These are phyloP conservation scores for Phytophthora nicotianae DNA, from an alignment of 352 stramenopile species.

Conservation along the genomic window DNA sequence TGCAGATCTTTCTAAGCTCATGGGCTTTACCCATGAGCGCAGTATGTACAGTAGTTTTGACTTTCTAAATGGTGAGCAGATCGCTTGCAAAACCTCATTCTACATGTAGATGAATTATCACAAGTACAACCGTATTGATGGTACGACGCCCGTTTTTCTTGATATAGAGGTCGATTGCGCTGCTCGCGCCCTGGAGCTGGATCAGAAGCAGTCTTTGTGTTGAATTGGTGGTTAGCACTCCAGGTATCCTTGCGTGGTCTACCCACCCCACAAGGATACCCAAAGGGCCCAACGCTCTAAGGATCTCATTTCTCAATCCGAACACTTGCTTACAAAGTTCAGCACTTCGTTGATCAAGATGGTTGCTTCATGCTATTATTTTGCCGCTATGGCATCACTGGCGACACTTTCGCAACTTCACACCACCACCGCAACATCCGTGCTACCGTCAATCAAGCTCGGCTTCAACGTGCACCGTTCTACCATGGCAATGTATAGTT, in stretches of 20 bases:
- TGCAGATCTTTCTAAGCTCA: not conserved
- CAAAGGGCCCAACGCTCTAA: not conserved
- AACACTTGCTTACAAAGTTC: conserved; percentile 2
- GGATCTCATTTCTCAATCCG: conserved; percentile 23
- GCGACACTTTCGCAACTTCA: not conserved
- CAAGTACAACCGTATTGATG: too few relatives aligned
- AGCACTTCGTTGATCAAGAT: conserved; percentile 11
- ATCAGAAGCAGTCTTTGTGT: conserved; percentile 29
- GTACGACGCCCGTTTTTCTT: conserved; percentile 22
- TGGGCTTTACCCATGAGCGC: too few relatives aligned
- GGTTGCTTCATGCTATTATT: conserved; percentile 2
- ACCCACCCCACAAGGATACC: not conserved
- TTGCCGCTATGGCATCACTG: not conserved
- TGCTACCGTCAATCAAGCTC: conserved; percentile 38
- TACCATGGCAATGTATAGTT: conserved; percentile 47
- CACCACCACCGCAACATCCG: conserved; percentile 4
- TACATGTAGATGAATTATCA: too few relatives aligned
- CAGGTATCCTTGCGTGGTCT: not conserved
- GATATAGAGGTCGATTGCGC: conserved; percentile 3
- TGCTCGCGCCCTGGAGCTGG: conserved; percentile 10
- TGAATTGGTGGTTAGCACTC: not conserved
- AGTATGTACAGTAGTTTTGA: too few relatives aligned
- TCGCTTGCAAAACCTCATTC: too few relatives aligned
- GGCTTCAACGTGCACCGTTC: conserved; percentile 50
- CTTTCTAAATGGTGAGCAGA: too few relatives aligned